Evolutionary conservation across 2,329 filamentous ascomycete genomes (phyloP), one percentile per base, ranked within the genome.

Genomic region (Ascochyta viciae-villosae): DNA sequence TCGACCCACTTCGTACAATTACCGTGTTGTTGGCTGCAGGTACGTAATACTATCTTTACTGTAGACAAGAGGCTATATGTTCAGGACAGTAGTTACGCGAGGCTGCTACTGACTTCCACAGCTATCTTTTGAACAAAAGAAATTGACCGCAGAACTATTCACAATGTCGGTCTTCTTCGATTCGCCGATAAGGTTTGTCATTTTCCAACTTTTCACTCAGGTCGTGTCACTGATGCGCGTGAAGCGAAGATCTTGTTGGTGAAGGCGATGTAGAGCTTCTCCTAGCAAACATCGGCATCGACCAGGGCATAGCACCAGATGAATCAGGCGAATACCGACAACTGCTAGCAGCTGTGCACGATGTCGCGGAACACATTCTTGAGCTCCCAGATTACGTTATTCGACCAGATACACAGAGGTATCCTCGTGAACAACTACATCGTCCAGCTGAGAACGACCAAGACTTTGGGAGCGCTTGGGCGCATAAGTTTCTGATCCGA

Each of bases 321-420:
- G 79, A 84, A 49, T 76, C 68, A 41, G 67, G 67, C 19, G 80
- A 83, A 55, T 84, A 82, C 53, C 72, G 78, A 19, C 76, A 77
- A 9, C 75, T 84, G 1, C 73, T 84, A 0, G 81, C 81, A 16
- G 82, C 81, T 0, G 77, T 83, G 0, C 81, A 84, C 52, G 81
- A 84, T 49, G 81, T 80, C 35, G 81, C 81, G 0, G 76, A 82
- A 47, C 73, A 75, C 0, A 69, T 84, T 35, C 67, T 73, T 3
- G 69, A 65, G 12, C 66, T 83, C 0, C 78, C 80, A 1, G 81
- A 84, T 54, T 84, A 83, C 52, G 74, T 81, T 26, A 75, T 79
- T 0, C 39, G 63, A 0, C 71, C 79, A 1, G 77, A 83, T 45
- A 61, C 70, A n/a, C 63, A 75, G 3, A 72, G 64, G 12, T 83